Conservation (phyloP, 2,329 filamentous ascomycete genomes). For the Acrodontium crateriforme region DNA sequence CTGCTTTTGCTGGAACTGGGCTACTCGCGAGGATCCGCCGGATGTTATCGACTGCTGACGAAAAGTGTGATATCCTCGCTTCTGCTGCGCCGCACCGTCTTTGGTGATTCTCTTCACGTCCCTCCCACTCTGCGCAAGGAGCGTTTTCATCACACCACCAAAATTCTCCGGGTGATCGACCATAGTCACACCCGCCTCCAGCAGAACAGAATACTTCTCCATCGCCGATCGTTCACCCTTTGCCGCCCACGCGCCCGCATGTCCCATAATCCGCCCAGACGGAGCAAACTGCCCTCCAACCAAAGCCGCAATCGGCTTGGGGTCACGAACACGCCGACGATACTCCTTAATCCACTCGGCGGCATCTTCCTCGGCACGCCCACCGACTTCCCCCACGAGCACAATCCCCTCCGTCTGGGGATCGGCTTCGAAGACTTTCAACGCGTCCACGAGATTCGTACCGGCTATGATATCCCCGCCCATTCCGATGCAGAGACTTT, state of each 20-base stretch:
- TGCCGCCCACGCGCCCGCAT: slow-evolving; percentile 60
- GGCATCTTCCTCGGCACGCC: slow-evolving; percentile 54
- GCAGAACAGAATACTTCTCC: slow-evolving; percentile 54
- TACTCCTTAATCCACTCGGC: slow-evolving; percentile 63
- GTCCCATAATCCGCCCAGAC: slow-evolving; percentile 58
- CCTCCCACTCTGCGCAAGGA: slow-evolving; percentile 36
- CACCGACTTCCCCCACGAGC: slow-evolving; percentile 59
- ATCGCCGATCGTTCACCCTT: slow-evolving; percentile 50
- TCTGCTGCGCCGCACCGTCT: slow-evolving; percentile 27
- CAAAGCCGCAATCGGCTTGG: slow-evolving; percentile 63
- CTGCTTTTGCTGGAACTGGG: slow-evolving; percentile 3
- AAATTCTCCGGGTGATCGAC: slow-evolving; percentile 67
- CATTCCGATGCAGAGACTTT: slow-evolving; percentile 65
- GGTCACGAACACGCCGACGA: slow-evolving; percentile 38
- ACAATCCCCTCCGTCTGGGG: slow-evolving; percentile 57
- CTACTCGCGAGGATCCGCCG: no score
- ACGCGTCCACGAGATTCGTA: slow-evolving; percentile 58
- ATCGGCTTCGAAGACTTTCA: slow-evolving; percentile 53
- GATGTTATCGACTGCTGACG: slow-evolving; percentile 7
- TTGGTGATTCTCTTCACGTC: slow-evolving; percentile 25
- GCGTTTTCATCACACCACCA: slow-evolving; percentile 50
- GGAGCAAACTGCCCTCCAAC: slow-evolving; percentile 54
- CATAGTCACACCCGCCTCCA: slow-evolving; percentile 52
- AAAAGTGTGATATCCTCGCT: slow-evolving; percentile 33
- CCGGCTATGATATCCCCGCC: slow-evolving; percentile 63